Evolutionary conservation across 108 stramenopile species (phyloP).

Genomic region (Phaeodactylum tricornutum): DNA sequence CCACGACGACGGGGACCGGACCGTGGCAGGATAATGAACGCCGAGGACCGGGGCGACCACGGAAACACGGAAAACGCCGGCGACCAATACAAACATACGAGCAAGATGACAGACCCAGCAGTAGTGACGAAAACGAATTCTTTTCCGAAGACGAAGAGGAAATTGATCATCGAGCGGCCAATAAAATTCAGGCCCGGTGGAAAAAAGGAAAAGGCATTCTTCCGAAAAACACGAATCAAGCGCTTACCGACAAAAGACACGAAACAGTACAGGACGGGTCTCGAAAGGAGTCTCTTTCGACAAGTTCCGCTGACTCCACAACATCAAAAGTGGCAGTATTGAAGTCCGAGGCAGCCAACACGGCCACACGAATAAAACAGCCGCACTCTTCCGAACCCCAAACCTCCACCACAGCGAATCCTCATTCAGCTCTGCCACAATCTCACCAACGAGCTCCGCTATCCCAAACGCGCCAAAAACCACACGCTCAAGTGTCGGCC

Average conservation of each 20-base stretch:
- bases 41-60: conserved; percentile 10
- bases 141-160: conserved; percentile 30
- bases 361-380: neutral
- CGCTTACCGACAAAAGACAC: neutral
- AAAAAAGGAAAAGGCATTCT: too few species aligned
- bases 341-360: neutral
- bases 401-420: neutral
- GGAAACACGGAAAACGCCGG: conserved; percentile 19
- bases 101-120: conserved; percentile 11
- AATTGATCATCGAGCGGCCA: conserved; percentile 35
- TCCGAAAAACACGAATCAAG: conserved; percentile 34
- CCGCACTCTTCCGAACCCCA: neutral
- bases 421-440: too few species aligned
- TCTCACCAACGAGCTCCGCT: too few species aligned
- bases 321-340: neutral
- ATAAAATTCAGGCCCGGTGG: conserved; percentile 54
- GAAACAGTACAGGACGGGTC: neutral
- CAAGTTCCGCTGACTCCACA: neutral
- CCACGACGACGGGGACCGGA: conserved; percentile 4
- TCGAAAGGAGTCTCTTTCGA: too few species aligned
- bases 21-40: neutral
- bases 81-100: conserved; percentile 1
- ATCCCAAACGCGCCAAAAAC: conserved; percentile 2
- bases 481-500: too few species aligned
- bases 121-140: conserved; percentile 13